Evolutionary conservation across 2,329 filamentous ascomycete species (phyloP).

Genomic region (Coccinonectria pachysandricola): DNA sequence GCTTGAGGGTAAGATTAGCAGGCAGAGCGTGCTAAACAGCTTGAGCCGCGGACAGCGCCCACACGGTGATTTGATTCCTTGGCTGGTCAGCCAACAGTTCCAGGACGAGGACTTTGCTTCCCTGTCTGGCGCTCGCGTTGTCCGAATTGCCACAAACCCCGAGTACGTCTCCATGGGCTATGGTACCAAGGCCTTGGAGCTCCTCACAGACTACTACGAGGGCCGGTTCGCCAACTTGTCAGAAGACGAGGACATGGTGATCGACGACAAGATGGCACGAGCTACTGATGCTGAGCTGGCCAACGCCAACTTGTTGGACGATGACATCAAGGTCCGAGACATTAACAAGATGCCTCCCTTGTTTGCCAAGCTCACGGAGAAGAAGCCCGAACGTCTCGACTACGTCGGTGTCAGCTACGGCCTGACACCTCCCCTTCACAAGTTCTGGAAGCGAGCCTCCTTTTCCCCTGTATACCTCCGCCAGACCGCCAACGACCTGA

Average conservation of each 20-base stretch:
- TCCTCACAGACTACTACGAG: conserved; percentile 87
- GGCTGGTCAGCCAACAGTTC: conserved; percentile 96
- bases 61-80: conserved; percentile 88
- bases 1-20: conserved; percentile 88
- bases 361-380: conserved; percentile 79
- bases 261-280: conserved; percentile 58
- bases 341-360: conserved; percentile 87
- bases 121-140: conserved; percentile 81
- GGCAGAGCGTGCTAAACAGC: conserved; percentile 82
- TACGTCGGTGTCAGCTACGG: conserved; percentile 96
- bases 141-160: conserved; percentile 92
- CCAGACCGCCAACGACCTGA: conserved; percentile 92
- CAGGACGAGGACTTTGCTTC: conserved; percentile 95
- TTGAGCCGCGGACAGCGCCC: conserved; percentile 82
- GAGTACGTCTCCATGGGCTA: conserved; percentile 92
- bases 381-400: conserved; percentile 69
- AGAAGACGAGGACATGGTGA: conserved; percentile 49
- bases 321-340: conserved; percentile 83
- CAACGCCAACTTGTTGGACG: conserved; percentile 64
- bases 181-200: conserved; percentile 75
- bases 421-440: conserved; percentile 75
- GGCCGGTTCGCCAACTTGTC: conserved; percentile 80
- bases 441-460: conserved; percentile 86
- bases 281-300: conserved; percentile 77
- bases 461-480: conserved; percentile 89